Percentiles rank a stretch among this genome's conserved stretches.
Evolutionary conservation across 208 protist genomes (phyloP).

Genomic region (Baffinella frigidus): DNA sequence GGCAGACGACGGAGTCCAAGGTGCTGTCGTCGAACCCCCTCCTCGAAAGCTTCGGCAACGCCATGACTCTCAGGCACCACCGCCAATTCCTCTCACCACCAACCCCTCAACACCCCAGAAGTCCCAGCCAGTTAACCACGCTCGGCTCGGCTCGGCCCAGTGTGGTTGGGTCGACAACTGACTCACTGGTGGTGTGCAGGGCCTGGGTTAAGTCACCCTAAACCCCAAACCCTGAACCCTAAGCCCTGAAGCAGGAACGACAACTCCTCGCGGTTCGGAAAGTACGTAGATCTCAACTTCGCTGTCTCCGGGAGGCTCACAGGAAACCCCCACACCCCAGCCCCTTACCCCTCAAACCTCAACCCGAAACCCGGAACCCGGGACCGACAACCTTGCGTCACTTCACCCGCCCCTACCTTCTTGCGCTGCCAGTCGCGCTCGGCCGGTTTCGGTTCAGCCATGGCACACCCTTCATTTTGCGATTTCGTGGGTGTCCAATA

Average conservation of each 20-base stretch:
- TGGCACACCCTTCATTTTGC: too few species aligned
- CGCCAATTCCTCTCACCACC: constrained; percentile 81
- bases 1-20: neutral
- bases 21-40: constrained; percentile 81
- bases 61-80: constrained; percentile 76
- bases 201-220: too few species aligned
- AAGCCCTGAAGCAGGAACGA: too few species aligned
- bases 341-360: neutral
- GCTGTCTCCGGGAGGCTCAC: neutral
- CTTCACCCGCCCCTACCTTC: neutral
- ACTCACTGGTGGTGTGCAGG: too few species aligned
- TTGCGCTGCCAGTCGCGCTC: neutral
- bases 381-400: too few species aligned
- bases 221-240: too few species aligned
- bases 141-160: too few species aligned
- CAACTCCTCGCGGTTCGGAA: constrained; percentile 1
- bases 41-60: constrained; percentile 79
- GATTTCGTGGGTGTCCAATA: too few species aligned
- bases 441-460: neutral
- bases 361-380: too few species aligned
- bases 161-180: neutral
- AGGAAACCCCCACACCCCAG: too few species aligned
- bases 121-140: too few species aligned
- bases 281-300: constrained; percentile 58
- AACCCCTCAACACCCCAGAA: too few species aligned